phyloP scores from a whole-genome alignment of 768 basidiomycete genomes.

The Leccinum imitatum region DNA sequence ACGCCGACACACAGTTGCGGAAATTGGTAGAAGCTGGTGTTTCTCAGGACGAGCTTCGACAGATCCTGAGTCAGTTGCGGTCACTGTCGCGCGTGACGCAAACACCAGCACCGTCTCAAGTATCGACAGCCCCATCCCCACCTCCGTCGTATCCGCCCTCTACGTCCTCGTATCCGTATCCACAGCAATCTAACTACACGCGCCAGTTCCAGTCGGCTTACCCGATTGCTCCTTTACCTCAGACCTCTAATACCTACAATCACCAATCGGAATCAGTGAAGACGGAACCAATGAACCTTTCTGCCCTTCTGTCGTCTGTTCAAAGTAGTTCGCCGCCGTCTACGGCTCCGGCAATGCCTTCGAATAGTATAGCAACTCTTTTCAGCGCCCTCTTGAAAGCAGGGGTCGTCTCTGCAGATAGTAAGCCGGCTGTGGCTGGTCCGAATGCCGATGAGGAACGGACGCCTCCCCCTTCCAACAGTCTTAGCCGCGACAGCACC shows the following conservation, averaged over 20 bases:
- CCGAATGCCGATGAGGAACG: constrained; percentile 25
- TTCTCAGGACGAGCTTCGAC: constrained; percentile 73
- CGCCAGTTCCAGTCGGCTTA: constrained; percentile 32
- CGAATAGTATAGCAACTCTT: constrained; percentile 52
- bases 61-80: constrained; percentile 72
- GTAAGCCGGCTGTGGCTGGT: constrained; percentile 52
- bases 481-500: constrained; percentile 45
- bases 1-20: constrained; percentile 47
- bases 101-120: constrained; percentile 36
- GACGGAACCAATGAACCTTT: constrained; percentile 31
- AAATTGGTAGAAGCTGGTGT: constrained; percentile 77
- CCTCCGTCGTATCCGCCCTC: constrained; percentile 25
- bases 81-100: constrained; percentile 48
- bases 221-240: constrained; percentile 33
- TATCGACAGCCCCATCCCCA: constrained; percentile 29
- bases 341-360: constrained; percentile 16
- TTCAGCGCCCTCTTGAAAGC: constrained; percentile 73
- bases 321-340: constrained; percentile 39
- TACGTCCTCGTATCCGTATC: constrained; percentile 29
- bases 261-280: constrained; percentile 30
- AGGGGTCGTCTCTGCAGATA: constrained; percentile 64
- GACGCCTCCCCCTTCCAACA: constrained; percentile 35
- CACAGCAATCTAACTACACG: constrained; percentile 32
- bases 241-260: constrained; percentile 27
- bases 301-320: constrained; percentile 29